Conservation (phyloP, 352 stramenopile species). For the Pythium pectinolyticum region DNA sequence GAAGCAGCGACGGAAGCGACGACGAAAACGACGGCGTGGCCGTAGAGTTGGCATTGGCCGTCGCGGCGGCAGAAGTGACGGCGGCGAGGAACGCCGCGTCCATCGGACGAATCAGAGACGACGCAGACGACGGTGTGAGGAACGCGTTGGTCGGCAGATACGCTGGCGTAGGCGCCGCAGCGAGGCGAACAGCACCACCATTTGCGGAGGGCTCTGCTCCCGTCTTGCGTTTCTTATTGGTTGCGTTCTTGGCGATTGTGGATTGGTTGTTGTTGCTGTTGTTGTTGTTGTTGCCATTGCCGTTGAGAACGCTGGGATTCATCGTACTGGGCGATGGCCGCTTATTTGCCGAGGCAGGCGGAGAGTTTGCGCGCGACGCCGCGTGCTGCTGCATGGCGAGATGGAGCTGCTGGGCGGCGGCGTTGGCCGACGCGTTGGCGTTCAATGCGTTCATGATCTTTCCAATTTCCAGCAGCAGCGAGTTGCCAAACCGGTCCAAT, state of each 20-base stretch:
- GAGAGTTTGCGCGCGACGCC: not conserved
- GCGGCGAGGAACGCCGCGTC: slow-evolving; percentile 15
- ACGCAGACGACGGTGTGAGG: slow-evolving; percentile 39
- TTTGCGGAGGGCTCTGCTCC: not conserved
- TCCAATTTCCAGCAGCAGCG: slow-evolving; percentile 57
- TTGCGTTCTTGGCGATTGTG: not conserved
- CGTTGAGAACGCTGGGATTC: too few relatives aligned
- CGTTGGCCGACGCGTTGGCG: slow-evolving; percentile 14
- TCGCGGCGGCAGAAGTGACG: not conserved
- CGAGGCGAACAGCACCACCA: not conserved
- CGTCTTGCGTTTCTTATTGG: slow-evolving; percentile 32
- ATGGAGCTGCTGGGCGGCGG: slow-evolving; percentile 20
- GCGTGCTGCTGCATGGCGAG: slow-evolving; percentile 4
- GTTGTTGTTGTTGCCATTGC: slow-evolving; percentile 3
- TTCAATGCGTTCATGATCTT: slow-evolving; percentile 33
- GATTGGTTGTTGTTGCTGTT: too few relatives aligned
- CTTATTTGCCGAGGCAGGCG: slow-evolving; percentile 9
- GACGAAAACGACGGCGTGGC: slow-evolving; percentile 3
- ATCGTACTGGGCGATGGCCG: slow-evolving; percentile 8
- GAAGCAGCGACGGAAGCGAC: slow-evolving; percentile 53
- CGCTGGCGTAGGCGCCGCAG: slow-evolving; percentile 1
- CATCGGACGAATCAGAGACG: slow-evolving; percentile 39
- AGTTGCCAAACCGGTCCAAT: slow-evolving; percentile 59
- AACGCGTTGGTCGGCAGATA: slow-evolving; percentile 23
- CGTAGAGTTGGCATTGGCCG: too few relatives aligned